Base-by-base conservation (phyloP, 2,329 filamentous ascomycete genomes). In the Microdochium trichocladiopsis region DNA sequence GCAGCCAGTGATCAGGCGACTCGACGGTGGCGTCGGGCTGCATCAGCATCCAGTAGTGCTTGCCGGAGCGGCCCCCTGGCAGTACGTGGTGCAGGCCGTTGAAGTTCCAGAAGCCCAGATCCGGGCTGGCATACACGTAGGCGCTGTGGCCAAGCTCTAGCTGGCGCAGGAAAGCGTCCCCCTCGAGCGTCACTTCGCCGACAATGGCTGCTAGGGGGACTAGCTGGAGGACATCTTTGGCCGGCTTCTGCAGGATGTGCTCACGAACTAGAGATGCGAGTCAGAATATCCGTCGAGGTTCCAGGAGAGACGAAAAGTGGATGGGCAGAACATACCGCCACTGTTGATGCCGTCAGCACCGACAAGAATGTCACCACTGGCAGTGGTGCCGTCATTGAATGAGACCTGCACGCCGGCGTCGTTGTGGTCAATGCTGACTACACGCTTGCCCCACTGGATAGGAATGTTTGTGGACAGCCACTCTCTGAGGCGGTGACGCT, bases 1-100 rank as follows among this genome's bases (percentile, higher is more conserved):
- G 77, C 0, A 92, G 90, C 84, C 90, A 97, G 16, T 89, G 87
- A 53, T 94, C 88, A 69, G 95, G 90, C 63, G 88, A 89, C 71
- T 82, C 85, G 56, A 95, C 75, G 9, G 86, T 81, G 63, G 95
- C 90, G 50, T 63, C 57, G 9, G 52, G 25, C 22, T 48, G 51
- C 33, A 52, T 36, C 16, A 57, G 2, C 18, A 52, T 53, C 60
- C 61, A 65, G 43, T 63, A 65, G 36, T 63, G 64, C 3, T 55
- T 48, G 9, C 55, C 63, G 0, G 60, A 60, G 16, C 61, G 56
- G 25, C 56, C 52, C 48, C 61, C 58, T 2, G 54, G 22, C 23
- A 50, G 52, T 1, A 58, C 58, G 3, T 54, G 49, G 50, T 58
- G 56, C 41, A 64, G 51, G 1, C 60, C 61, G 8, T 58, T 60